Percentiles rank a stretch among this genome's conserved stretches.
These are phyloP conservation scores for Pelargonium cotyledonis DNA, from an alignment of 441 rosid genomes.

Conservation along the genomic window DNA sequence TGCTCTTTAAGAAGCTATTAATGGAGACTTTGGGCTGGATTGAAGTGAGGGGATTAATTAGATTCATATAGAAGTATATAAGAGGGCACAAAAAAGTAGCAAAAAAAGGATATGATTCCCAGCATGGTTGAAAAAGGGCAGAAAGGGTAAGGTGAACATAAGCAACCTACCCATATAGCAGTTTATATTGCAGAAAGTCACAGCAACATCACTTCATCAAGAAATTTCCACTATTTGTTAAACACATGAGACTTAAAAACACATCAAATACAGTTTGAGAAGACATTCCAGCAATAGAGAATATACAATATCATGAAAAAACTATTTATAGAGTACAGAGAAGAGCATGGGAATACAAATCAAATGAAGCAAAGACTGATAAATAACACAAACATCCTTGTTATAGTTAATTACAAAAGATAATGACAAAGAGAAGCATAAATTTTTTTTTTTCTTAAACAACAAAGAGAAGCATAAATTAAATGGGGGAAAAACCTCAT, in stretches of 20 bases:
- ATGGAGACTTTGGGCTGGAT: too few relatives aligned
- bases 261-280: background rate
- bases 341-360: background rate
- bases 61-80: background rate
- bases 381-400: background rate
- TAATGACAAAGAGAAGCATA: constrained; percentile 13
- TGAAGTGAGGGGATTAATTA: background rate
- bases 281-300: background rate
- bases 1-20: too few relatives aligned
- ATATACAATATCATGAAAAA: background rate
- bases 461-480: constrained; percentile 13
- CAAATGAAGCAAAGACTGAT: constrained; percentile 4
- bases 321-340: background rate
- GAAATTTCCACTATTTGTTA: background rate
- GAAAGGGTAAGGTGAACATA: background rate
- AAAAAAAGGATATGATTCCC: too few relatives aligned
- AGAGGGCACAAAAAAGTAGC: background rate
- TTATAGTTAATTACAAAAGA: constrained; percentile 1
- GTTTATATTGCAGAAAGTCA: background rate
- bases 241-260: background rate
- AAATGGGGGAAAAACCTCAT: constrained; percentile 62
- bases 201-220: too few relatives aligned
- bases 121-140: background rate
- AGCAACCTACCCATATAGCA: background rate
- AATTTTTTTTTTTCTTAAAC: too few relatives aligned